Percentiles rank a stretch among this genome's conserved stretches.
Conservation (phyloP, 768 basidiomycete species). For the Suillus subalutaceus region DNA sequence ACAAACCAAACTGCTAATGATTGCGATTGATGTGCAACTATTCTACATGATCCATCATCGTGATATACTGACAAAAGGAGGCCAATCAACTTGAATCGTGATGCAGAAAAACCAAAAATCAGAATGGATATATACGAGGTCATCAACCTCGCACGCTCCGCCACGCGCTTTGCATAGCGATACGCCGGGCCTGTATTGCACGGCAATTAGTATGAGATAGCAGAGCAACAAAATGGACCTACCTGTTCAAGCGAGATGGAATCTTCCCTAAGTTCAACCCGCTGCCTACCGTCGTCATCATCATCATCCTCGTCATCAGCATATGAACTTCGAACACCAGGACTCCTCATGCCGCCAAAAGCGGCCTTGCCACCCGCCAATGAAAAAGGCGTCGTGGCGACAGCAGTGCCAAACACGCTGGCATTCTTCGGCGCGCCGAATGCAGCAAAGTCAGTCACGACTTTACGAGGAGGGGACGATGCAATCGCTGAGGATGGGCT, state of each 20-base stretch:
- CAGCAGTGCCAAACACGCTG: constrained; percentile 85
- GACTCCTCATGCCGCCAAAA: constrained; percentile 73
- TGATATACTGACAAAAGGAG: constrained; percentile 1
- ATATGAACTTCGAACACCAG: constrained; percentile 37
- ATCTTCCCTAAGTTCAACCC: constrained; percentile 77
- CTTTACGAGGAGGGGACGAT: constrained; percentile 81
- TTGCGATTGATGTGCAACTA: constrained; percentile 13
- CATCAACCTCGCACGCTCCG: constrained; percentile 61
- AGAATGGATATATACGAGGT: neutral
- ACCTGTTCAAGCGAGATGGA: constrained; percentile 95
- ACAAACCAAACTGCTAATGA: constrained; percentile 11
- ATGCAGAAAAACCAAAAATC: neutral
- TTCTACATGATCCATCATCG: constrained; percentile 18
- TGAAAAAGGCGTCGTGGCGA: constrained; percentile 79
- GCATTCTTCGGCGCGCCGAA: constrained; percentile 76
- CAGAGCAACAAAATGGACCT: constrained; percentile 21
- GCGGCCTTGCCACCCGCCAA: constrained; percentile 81
- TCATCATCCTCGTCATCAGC: constrained; percentile 80
- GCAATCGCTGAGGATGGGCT: constrained; percentile 25
- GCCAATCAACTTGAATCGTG: neutral
- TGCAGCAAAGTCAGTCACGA: constrained; percentile 86
- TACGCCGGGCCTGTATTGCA: constrained; percentile 66
- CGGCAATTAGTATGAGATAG: constrained; percentile 10
- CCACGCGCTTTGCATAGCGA: constrained; percentile 91
- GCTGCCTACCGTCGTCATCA: constrained; percentile 64